Percentiles rank a stretch among this genome's conserved stretches.
Conservation (phyloP, 768 basidiomycete species). For the Plicaturopsis crispa region DNA sequence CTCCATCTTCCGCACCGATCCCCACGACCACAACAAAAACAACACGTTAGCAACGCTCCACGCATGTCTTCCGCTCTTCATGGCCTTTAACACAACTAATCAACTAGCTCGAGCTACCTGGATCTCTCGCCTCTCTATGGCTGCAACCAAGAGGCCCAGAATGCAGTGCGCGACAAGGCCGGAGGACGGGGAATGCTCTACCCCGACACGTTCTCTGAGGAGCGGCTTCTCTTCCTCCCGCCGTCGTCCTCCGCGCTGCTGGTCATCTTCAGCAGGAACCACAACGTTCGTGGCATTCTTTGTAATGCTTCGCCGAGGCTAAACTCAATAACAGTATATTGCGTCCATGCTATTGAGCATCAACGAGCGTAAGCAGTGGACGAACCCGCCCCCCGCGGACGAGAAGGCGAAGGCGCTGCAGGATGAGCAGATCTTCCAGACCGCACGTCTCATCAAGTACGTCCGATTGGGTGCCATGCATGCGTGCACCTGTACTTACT, state of each 20-base stretch:
- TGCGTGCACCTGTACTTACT: background rate
- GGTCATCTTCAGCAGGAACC: slow-evolving; percentile 50
- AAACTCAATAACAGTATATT: slow-evolving; percentile 32
- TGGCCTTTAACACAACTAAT: too few relatives aligned
- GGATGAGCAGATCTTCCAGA: slow-evolving; percentile 55
- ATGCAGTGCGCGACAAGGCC: slow-evolving; percentile 39
- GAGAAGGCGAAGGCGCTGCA: slow-evolving; percentile 18
- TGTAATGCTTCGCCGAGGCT: background rate
- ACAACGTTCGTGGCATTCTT: slow-evolving; percentile 41
- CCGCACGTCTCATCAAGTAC: slow-evolving; percentile 40
- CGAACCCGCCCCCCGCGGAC: slow-evolving; percentile 19
- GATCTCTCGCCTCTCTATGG: slow-evolving; percentile 54
- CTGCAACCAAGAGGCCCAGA: slow-evolving; percentile 23
- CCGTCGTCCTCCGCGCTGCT: slow-evolving; percentile 47
- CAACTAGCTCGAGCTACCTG: slow-evolving; percentile 46
- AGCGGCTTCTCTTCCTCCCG: slow-evolving; percentile 42
- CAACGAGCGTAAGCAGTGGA: slow-evolving; percentile 45
- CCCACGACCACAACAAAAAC: slow-evolving; percentile 36
- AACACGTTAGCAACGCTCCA: too few relatives aligned
- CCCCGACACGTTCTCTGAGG: slow-evolving; percentile 48
- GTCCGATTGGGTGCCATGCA: background rate
- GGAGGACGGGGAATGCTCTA: slow-evolving; percentile 46
- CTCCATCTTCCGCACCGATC: slow-evolving; percentile 37
- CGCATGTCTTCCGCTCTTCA: too few relatives aligned
- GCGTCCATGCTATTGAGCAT: slow-evolving; percentile 43